Conservation (phyloP, 2,329 filamentous ascomycete species). For the Waltergamsia citrina region DNA sequence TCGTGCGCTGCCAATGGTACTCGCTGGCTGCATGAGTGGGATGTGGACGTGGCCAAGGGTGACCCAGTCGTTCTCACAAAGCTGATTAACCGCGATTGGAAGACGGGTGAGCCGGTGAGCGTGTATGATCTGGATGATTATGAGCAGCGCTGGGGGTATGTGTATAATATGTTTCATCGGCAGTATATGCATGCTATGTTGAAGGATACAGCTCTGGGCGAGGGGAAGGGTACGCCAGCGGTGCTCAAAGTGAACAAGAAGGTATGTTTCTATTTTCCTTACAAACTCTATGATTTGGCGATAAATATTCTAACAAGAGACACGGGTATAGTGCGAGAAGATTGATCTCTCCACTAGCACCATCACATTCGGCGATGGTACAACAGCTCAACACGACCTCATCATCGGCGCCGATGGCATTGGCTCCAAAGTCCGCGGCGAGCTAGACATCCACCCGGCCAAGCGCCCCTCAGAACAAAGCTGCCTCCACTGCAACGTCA, state of each 20-base stretch:
- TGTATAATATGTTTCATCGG: constrained; percentile 62
- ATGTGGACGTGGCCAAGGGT: constrained; percentile 52
- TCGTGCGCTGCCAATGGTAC: constrained; percentile 63
- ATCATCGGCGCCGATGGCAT: constrained; percentile 59
- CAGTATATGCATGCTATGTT: constrained; percentile 62
- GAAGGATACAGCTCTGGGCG: constrained; percentile 45
- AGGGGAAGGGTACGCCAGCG: constrained; percentile 43
- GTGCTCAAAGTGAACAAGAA: constrained; percentile 47
- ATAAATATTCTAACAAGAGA: background rate
- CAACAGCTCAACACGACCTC: constrained; percentile 42
- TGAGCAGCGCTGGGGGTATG: constrained; percentile 52
- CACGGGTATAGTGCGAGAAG: constrained; percentile 29
- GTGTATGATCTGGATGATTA: constrained; percentile 57
- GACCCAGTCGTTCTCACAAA: constrained; percentile 56
- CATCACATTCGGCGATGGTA: constrained; percentile 45
- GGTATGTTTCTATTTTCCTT: constrained; percentile 17
- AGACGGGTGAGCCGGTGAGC: constrained; percentile 55
- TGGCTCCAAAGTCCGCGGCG: constrained; percentile 51
- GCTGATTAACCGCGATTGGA: constrained; percentile 62
- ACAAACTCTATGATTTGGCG: background rate
- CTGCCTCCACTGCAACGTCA: constrained; percentile 57
- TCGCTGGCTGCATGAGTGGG: constrained; percentile 61
- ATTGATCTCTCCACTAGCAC: constrained; percentile 41
- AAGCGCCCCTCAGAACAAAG: constrained; percentile 49
- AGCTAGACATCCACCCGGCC: constrained; percentile 52